phyloP scores from a whole-genome alignment of 2,329 filamentous ascomycete species.

The Alternaria sp. region DNA sequence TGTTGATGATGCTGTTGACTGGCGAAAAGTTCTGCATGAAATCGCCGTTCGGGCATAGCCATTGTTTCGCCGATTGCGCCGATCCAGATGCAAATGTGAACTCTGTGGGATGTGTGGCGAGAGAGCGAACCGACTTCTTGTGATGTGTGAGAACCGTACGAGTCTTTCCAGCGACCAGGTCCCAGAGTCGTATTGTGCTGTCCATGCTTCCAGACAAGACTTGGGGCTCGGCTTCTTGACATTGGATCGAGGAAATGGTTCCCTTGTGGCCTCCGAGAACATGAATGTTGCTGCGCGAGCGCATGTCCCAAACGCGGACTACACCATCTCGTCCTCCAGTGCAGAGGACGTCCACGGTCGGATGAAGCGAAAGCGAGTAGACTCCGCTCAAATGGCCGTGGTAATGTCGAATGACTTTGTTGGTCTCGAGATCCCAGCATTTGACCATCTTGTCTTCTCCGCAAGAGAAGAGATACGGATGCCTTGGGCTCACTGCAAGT shows the following conservation, averaged over 20 bases:
- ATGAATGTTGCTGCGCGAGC: conserved; percentile 93
- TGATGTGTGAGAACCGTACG: conserved; percentile 97
- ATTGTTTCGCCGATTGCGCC: conserved; percentile 96
- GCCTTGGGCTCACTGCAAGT: conserved; percentile 86
- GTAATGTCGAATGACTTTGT: conserved; percentile 86
- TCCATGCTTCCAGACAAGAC: conserved; percentile 94
- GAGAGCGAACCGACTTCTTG: conserved; percentile 91
- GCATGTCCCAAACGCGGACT: conserved; percentile 95
- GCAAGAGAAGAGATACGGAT: conserved; percentile 97
- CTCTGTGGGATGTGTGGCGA: conserved; percentile 85
- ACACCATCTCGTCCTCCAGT: conserved; percentile 95
- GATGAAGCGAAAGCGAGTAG: conserved; percentile 91
- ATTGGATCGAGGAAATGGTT: conserved; percentile 87
- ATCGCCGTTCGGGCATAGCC: conserved; percentile 96
- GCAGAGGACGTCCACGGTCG: conserved; percentile 90
- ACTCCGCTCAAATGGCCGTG: conserved; percentile 96
- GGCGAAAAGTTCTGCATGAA: conserved; percentile 99
- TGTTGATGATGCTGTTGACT: conserved; percentile 96
- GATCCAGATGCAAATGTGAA: conserved; percentile 96
- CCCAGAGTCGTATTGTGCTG: conserved; percentile 71
- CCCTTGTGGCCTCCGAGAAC: conserved; percentile 89
- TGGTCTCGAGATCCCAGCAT: conserved; percentile 99
- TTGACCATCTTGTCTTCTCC: conserved; percentile 99
- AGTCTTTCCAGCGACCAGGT: conserved; percentile 92
- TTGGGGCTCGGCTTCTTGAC: conserved; percentile 95